Percentiles rank a stretch among this genome's conserved stretches.
Conservation (phyloP, 345 rosid species). For the Pugionium cornutum region DNA sequence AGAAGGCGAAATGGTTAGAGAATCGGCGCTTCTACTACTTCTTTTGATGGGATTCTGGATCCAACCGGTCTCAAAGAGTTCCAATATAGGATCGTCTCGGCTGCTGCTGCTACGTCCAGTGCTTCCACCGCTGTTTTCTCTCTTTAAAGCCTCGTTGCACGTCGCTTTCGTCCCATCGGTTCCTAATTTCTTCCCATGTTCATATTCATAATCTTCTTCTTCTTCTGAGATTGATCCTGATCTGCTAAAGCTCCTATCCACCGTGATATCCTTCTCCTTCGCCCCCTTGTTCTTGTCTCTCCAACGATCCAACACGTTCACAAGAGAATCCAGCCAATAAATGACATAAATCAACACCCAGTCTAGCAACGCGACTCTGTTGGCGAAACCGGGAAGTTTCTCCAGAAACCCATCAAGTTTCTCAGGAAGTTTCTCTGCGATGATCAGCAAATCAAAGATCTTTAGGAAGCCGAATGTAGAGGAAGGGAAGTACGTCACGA, state of each 20-base stretch:
- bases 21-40: conserved; percentile 31
- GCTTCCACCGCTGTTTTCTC: conserved; percentile 43
- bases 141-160: conserved; percentile 58
- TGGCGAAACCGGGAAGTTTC: conserved; percentile 38
- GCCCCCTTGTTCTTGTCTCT: conserved; percentile 42
- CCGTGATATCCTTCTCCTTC: conserved; percentile 54
- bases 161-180: conserved; percentile 30
- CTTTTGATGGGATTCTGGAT: conserved; percentile 41
- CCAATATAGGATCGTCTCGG: conserved; percentile 48
- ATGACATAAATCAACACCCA: conserved; percentile 38
- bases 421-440: conserved; percentile 53
- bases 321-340: conserved; percentile 47
- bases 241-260: conserved; percentile 43
- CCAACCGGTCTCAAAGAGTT: conserved; percentile 59
- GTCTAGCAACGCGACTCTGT: conserved; percentile 43
- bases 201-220: conserved; percentile 15
- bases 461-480: conserved; percentile 47
- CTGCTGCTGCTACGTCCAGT: not conserved
- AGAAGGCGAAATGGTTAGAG: conserved; percentile 26
- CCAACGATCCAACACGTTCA: conserved; percentile 33
- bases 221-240: conserved; percentile 28
- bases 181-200: not conserved
- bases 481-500: conserved; percentile 57
- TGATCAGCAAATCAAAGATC: conserved; percentile 41
- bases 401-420: conserved; percentile 44